Conservation (phyloP, 768 basidiomycete genomes). For the Plicaturopsis crispa region DNA sequence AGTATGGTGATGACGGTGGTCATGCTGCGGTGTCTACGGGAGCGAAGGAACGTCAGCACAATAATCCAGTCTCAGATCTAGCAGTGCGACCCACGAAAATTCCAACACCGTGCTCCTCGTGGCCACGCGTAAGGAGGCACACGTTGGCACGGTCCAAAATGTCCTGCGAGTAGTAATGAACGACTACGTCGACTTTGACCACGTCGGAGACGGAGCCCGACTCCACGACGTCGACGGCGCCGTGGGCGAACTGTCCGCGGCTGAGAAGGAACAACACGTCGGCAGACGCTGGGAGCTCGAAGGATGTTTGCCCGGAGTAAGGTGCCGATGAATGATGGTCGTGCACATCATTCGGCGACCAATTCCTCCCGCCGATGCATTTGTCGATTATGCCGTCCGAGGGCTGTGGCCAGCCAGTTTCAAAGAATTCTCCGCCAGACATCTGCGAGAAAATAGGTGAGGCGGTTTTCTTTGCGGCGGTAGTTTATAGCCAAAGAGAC, state of each 20-base stretch:
- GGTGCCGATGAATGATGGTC: too few species aligned
- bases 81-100: constrained; percentile 24
- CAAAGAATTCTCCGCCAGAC: too few species aligned
- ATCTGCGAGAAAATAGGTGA: too few species aligned
- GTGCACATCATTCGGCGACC: too few species aligned
- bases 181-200: constrained; percentile 17
- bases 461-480: too few species aligned
- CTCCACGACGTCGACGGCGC: constrained; percentile 19
- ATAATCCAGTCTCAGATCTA: neutral
- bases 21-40: neutral
- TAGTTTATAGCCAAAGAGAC: too few species aligned
- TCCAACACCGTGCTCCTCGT: constrained; percentile 24
- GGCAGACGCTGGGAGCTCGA: constrained; percentile 21
- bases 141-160: constrained; percentile 21
- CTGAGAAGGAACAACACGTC: constrained; percentile 25
- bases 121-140: constrained; percentile 20
- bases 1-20: constrained; percentile 9
- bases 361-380: too few species aligned
- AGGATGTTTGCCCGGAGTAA: too few species aligned
- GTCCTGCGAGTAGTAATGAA: constrained; percentile 21
- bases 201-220: constrained; percentile 19
- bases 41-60: constrained; percentile 4
- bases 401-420: too few species aligned
- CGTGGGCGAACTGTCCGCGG: constrained; percentile 20
- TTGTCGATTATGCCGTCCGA: too few species aligned